Evolutionary conservation across 176 grass and related monocot genomes (phyloP).

Genomic region (Hordeum vulgare): MorexV3_pseudomolecules_assembly NC_058520.1:174871338-174871837

Average conservation of each 20-base stretch:
- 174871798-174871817: slow-evolving; percentile 86
- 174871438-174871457: no score
- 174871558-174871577: neutral
- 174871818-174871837: slow-evolving; percentile 70
- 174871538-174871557: neutral
- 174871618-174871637: neutral
- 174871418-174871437: neutral
- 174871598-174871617: neutral
- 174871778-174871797: slow-evolving; percentile 64
- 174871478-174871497: neutral
- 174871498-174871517: neutral
- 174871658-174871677: neutral
- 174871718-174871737: neutral
- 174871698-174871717: neutral
- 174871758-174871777: slow-evolving; percentile 68
- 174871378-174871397: neutral
- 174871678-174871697: neutral
- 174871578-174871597: neutral
- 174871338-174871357: neutral
- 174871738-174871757: slow-evolving; percentile 25
- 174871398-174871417: neutral
- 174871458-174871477: neutral
- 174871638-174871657: neutral
- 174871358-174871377: neutral
- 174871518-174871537: neutral